A percentile compares a stretch with the other conserved stretches of the same genome.
phyloP scores from a whole-genome alignment of 1,139 yeast genomes.

The Taiozyma sp. region DNA sequence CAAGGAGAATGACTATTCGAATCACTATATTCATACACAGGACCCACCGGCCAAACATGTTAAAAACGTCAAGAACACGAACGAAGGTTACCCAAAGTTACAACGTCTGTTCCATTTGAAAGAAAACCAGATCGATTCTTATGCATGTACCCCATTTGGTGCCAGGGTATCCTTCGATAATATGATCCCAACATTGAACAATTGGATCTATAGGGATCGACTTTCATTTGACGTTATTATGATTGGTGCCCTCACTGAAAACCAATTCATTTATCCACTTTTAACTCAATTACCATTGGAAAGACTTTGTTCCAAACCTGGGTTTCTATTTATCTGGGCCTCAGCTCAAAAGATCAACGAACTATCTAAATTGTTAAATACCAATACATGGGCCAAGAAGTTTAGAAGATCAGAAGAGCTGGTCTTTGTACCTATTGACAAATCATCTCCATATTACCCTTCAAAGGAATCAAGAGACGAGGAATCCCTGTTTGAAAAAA shows the following conservation, averaged over 20 bases:
- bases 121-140: conserved; percentile 38
- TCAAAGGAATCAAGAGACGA: conserved; percentile 38
- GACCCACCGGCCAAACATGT: conserved; percentile 57
- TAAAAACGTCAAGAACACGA: conserved; percentile 57
- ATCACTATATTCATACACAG: conserved; percentile 60
- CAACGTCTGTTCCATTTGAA: conserved; percentile 63
- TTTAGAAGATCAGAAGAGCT: conserved; percentile 88
- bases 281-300: conserved; percentile 64
- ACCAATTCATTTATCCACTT: conserved; percentile 56
- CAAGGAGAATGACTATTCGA: conserved; percentile 58
- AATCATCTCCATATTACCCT: conserved; percentile 56
- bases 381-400: conserved; percentile 60
- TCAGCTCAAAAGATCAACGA: conserved; percentile 66
- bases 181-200: conserved; percentile 49
- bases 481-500: conserved; percentile 37
- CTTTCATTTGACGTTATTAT: conserved; percentile 82
- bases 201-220: conserved; percentile 53
- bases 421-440: conserved; percentile 58
- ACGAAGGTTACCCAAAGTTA: conserved; percentile 82
- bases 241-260: conserved; percentile 81
- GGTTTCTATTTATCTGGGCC: conserved; percentile 83
- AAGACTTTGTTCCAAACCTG: conserved; percentile 75
- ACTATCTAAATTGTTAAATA: conserved; percentile 49
- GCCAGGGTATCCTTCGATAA: conserved; percentile 44
- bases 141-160: conserved; percentile 64